A percentile compares a stretch with the other conserved stretches of the same genome.
These are phyloP conservation scores for Lachnellula willkommii DNA, from an alignment of 2,329 filamentous ascomycete species.

Conservation along the genomic window DNA sequence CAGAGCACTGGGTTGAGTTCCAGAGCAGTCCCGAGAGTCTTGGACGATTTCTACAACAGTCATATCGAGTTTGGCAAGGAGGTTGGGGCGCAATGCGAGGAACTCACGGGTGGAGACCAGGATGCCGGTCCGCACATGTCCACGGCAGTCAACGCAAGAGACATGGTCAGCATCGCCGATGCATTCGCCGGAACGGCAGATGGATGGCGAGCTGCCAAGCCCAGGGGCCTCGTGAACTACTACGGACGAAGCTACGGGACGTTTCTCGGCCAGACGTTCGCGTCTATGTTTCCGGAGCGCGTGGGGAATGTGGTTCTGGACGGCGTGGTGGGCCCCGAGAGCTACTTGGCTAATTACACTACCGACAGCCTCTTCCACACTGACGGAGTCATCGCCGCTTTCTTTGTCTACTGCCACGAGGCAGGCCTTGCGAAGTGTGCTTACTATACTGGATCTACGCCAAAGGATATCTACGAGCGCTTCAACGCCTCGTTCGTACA, in stretches of 20 bases:
- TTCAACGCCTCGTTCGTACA: not conserved
- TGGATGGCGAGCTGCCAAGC: not conserved
- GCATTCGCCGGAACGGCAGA: not conserved
- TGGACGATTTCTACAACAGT: slow-evolving; percentile 1
- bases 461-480: not conserved
- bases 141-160: slow-evolving; percentile 1
- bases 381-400: not conserved
- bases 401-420: slow-evolving; percentile 1
- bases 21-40: slow-evolving; percentile 1
- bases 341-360: slow-evolving; percentile 14
- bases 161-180: slow-evolving; percentile 4
- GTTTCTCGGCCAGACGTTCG: slow-evolving; percentile 38
- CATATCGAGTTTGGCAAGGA: not conserved
- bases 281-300: slow-evolving; percentile 36
- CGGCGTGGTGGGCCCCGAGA: slow-evolving; percentile 15
- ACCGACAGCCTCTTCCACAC: not conserved
- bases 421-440: not conserved
- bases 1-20: not conserved
- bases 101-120: not conserved
- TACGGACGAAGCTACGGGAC: slow-evolving; percentile 46
- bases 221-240: slow-evolving; percentile 29
- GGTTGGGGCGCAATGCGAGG: not conserved
- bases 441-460: not conserved
- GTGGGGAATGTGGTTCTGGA: slow-evolving; percentile 36
- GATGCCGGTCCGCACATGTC: slow-evolving; percentile 4